A percentile compares a stretch with the other conserved stretches of the same genome.
phyloP scores from a whole-genome alignment of 139 green algal species.

The Closterium sp. region DNA sequence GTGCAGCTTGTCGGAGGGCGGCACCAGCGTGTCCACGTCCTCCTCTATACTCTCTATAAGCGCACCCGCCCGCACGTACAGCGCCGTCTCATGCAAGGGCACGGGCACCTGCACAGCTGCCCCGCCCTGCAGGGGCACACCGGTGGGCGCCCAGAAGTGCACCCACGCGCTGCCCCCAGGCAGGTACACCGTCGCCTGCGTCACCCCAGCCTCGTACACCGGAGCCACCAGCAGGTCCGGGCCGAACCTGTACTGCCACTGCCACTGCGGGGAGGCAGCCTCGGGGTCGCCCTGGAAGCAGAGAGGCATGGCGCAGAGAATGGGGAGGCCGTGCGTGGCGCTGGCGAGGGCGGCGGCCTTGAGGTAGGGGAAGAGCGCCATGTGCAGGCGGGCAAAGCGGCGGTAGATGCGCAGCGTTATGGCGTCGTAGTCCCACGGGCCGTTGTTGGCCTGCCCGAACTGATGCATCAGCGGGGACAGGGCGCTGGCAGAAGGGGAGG shows the following conservation, averaged over 20 bases:
- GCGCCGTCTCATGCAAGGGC: slow-evolving; percentile 15
- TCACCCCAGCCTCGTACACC: slow-evolving; percentile 15
- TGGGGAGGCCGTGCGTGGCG: background rate
- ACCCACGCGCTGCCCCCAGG: slow-evolving; percentile 11
- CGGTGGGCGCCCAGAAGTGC: slow-evolving; percentile 20
- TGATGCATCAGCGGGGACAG: slow-evolving; percentile 45
- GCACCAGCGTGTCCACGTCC: slow-evolving; percentile 37
- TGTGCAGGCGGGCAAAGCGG: slow-evolving; percentile 28
- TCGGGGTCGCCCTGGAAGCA: slow-evolving; percentile 18
- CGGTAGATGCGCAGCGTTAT: slow-evolving; percentile 4
- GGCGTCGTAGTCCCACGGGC: slow-evolving; percentile 30
- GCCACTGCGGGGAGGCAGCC: background rate
- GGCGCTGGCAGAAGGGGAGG: background rate
- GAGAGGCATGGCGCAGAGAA: slow-evolving; percentile 37
- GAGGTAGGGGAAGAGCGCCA: slow-evolving; percentile 32
- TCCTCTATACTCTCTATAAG: slow-evolving; percentile 32
- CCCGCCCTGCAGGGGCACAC: background rate
- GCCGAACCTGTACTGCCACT: slow-evolving; percentile 29
- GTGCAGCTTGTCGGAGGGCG: background rate
- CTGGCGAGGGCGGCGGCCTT: background rate
- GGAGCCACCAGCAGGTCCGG: slow-evolving; percentile 28
- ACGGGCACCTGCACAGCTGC: background rate
- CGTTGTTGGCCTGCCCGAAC: slow-evolving; percentile 38
- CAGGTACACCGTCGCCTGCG: slow-evolving; percentile 17
- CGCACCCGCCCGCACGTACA: slow-evolving; percentile 11